Evolutionary conservation across 306 rosid genomes (phyloP).

Genomic region (Leucaena leucocephala): DNA sequence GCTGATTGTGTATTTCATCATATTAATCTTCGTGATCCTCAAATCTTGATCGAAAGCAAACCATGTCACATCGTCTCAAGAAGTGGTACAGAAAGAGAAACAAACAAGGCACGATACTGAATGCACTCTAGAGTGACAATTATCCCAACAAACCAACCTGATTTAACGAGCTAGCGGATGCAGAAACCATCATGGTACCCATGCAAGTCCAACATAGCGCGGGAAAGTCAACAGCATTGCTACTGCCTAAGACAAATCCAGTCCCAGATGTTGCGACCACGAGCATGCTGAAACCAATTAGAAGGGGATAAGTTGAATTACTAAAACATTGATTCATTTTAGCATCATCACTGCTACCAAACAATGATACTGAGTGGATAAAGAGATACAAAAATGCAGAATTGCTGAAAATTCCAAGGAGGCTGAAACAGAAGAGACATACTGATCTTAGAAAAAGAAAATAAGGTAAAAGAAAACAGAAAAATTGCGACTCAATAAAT

Average conservation of each 20-base stretch:
- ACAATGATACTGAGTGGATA: background rate
- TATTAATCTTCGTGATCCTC: background rate
- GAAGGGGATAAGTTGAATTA: conserved; percentile 3
- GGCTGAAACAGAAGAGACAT: background rate
- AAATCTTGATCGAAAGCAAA: background rate
- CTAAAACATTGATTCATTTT: background rate
- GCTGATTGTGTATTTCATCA: background rate
- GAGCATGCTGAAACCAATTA: conserved; percentile 64
- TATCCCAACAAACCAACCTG: conserved; percentile 58
- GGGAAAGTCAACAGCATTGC: conserved; percentile 58
- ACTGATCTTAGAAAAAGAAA: background rate
- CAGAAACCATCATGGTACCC: conserved; percentile 99
- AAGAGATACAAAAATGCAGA: background rate
- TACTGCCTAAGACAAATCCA: conserved; percentile 90
- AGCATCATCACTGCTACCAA: background rate
- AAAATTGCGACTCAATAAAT: background rate
- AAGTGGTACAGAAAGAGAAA: background rate
- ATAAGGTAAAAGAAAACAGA: background rate
- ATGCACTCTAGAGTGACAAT: background rate
- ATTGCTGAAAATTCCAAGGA: background rate
- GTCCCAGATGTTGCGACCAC: conserved; percentile 98
- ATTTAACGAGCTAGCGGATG: conserved; percentile 89
- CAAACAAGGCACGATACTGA: background rate
- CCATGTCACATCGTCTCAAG: background rate
- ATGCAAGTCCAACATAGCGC: conserved; percentile 84